These are phyloP conservation scores for Conticribra guillardii DNA, from an alignment of 108 stramenopile genomes.

Conservation along the genomic window DNA sequence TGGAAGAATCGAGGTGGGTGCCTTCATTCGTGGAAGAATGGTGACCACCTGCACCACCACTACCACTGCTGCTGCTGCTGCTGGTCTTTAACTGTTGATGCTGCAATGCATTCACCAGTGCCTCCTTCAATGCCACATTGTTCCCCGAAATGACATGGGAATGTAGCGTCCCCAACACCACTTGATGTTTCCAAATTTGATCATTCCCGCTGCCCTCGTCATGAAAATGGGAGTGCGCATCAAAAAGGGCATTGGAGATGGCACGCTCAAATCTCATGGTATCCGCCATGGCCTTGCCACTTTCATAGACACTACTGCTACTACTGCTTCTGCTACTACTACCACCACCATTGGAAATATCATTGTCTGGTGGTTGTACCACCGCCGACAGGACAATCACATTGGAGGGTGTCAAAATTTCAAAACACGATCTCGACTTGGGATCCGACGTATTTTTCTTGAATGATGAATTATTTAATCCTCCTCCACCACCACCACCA, in stretches of 20 bases:
- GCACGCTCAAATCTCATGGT: conserved; percentile 53
- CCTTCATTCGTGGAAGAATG: conserved; percentile 11
- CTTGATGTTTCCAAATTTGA: conserved; percentile 71
- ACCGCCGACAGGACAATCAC: conserved; percentile 64
- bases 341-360: too few species aligned
- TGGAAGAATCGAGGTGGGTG: conserved; percentile 36
- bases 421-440: conserved; percentile 66
- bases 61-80: too few species aligned
- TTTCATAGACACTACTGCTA: conserved; percentile 6
- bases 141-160: conserved; percentile 76
- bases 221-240: conserved; percentile 46
- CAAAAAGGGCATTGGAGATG: conserved; percentile 56
- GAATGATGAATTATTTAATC: conserved; percentile 15
- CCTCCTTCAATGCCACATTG: conserved; percentile 37
- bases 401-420: conserved; percentile 69
- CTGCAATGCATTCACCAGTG: conserved; percentile 56
- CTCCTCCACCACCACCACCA: too few species aligned
- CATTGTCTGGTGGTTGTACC: conserved; percentile 1
- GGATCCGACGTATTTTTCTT: conserved; percentile 32
- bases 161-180: conserved; percentile 81
- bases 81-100: conserved; percentile 26
- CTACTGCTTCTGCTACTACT: too few species aligned
- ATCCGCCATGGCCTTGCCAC: conserved; percentile 21
- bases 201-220: conserved; percentile 3
- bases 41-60: too few species aligned